Evolutionary conservation across 768 basidiomycete species (phyloP), one percentile per base, ranked within the genome.

Genomic region (Sarcomyxa edulis): DNA sequence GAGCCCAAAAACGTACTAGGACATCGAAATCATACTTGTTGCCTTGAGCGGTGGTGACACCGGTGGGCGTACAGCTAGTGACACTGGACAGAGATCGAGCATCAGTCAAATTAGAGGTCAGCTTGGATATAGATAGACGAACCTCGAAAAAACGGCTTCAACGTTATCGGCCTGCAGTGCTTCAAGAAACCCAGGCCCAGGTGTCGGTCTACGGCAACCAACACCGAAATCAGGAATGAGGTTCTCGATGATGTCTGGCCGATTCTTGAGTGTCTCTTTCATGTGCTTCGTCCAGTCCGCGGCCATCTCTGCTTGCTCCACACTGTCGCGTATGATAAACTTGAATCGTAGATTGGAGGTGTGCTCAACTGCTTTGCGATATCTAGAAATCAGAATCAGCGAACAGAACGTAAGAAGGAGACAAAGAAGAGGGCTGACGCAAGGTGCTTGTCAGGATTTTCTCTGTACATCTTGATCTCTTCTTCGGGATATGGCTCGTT

Each of bases 181-280:
- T n/a, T n/a, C n/a, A 6, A 66, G 55, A 38, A 62, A 64, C 6
- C 54, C 53, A 19, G 53, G 48, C 1, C 61, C 62, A 7, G 62
- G 61, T 8, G 62, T 64, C 5, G 63, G 50, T 34, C 64, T 47
- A 8, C 60, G 41, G 36, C 64, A 66, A 3, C 64, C 62, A 6
- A 64, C 53, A 4, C 50, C 51, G 47, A 56, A 66, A n/a, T 40
- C 47, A 2, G 62, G 64, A 11, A 64, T 59, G 19, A 66, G 28
- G 36, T 65, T 55, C 15, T 66, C 65, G 12, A 64, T 61, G 24
- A 78, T 68, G 39, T 59, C 65, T n/a, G n/a, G n/a, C 42, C 64
- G 59, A 15, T 61, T 62, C 11, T 43, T 29, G 7, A 79, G 55
- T 39, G 62, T 66, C 36, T 60, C 55, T 22, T 58, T 50, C 72